Evolutionary conservation across 768 basidiomycete species (phyloP), one percentile per base, ranked within the genome.

Genomic region (Lepiota venenata): DNA sequence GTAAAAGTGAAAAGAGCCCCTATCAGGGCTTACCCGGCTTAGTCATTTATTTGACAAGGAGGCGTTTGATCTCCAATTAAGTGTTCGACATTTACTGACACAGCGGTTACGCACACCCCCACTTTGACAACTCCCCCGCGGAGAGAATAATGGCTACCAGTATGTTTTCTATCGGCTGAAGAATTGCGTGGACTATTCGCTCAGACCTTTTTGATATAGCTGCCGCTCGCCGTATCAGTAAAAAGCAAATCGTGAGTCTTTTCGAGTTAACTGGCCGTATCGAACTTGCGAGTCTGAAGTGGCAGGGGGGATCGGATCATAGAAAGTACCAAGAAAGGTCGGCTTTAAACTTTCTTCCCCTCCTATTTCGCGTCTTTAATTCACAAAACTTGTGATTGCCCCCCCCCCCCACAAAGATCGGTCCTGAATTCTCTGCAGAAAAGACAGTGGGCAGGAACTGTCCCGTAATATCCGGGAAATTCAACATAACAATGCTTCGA

Each of bases 391-490:
- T n/a, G n/a, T 16, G 9, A 20, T 22, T 5, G 6, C 40, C 25
- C 12, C 12, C 16, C 29, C 43, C 36, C 52, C 51, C 11, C 16
- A 25, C n/a, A 36, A 58, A 93, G 91, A 87, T 84, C 69, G 87
- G 85, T 9, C 79, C 83, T 18, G 84, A 84, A 54, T 79, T 89
- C 44, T 84, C 89, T n/a, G 78, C 85, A 22, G 86, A 92, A 40
- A 85, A 90, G 60, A 94, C 87, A 40, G n/a, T 97, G 94, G 92
- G 66, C 77, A 5, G 83, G n/a, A 83, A 59, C 76, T 99, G 11
- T 77, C 91, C 10, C 75, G 77, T 57, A 97, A 98, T 59, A 95
- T 99, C 61, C 79, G 84, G 55, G 93, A 96, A 76, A 98, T 99
- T 48, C 93, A 96, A 67, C 88, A 91, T 61, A 92, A 96, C 70